These are phyloP conservation scores for sorghum (Sorghum bicolor) DNA, from an alignment of 176 grass and related monocot species.

Conservation along the genomic window DNA sequence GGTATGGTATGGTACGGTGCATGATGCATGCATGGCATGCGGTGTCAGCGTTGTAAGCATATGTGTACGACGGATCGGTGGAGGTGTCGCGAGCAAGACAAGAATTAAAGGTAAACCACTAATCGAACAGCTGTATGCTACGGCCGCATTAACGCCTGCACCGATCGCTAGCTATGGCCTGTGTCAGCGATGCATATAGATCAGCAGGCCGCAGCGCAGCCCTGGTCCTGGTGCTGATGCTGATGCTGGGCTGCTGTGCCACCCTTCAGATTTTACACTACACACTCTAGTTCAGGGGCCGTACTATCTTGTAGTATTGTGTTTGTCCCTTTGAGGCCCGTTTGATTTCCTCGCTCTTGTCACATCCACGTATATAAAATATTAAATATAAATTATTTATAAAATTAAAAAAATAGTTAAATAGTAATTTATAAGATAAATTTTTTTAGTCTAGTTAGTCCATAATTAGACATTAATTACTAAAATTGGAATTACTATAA, in stretches of 20 bases:
- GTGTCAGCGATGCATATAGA: slow-evolving; percentile 18
- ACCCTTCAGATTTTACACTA: background rate
- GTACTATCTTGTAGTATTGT: background rate
- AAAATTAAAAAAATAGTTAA: no score
- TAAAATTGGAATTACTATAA: no score
- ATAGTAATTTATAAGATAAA: no score
- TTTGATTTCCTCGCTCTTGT: no score
- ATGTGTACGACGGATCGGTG: background rate
- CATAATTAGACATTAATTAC: no score
- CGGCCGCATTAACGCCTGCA: background rate
- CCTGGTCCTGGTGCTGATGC: background rate
- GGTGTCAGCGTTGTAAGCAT: background rate
- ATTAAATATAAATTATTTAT: no score
- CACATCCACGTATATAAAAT: no score
- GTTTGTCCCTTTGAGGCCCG: background rate
- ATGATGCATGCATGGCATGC: background rate
- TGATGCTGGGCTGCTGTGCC: background rate
- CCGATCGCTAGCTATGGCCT: background rate
- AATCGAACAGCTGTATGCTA: background rate
- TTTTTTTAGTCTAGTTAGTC: no score
- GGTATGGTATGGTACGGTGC: background rate
- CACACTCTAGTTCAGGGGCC: background rate
- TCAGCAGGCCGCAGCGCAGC: background rate
- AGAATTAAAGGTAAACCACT: slow-evolving; percentile 1
- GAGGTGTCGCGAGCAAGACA: slow-evolving; percentile 8